Evolutionary conservation across 305 asterid species (phyloP).

Genomic region (Rubia tinctorum): DNA sequence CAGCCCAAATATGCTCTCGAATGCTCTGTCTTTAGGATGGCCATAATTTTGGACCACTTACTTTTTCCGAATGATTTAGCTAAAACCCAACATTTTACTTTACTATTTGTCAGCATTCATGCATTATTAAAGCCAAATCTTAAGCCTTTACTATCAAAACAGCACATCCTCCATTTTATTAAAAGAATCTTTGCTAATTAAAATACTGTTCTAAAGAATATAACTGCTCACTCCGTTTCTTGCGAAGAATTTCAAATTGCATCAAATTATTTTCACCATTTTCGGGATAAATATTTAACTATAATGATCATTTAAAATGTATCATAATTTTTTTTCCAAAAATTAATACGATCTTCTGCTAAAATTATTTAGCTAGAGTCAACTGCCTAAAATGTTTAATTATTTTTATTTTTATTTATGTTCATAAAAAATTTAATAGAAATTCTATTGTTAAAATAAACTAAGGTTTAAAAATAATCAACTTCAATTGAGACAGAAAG

Average conservation of each 20-base stretch:
- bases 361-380: too few species aligned
- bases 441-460: too few species aligned
- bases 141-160: background rate
- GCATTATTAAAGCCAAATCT: too few species aligned
- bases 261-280: too few species aligned
- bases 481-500: too few species aligned
- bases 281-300: background rate
- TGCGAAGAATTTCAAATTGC: background rate
- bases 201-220: too few species aligned
- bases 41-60: slow-evolving; percentile 19
- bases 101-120: background rate
- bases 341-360: too few species aligned
- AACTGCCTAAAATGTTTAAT: too few species aligned
- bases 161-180: background rate
- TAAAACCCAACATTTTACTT: background rate
- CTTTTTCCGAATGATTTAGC: background rate
- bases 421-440: too few species aligned
- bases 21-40: background rate
- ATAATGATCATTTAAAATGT: background rate
- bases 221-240: background rate
- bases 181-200: background rate
- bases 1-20: background rate
- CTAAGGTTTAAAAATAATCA: too few species aligned
- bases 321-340: too few species aligned
- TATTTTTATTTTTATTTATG: too few species aligned